Conservation (phyloP, 345 rosid genomes). For the Eucalyptus viminalis region DNA sequence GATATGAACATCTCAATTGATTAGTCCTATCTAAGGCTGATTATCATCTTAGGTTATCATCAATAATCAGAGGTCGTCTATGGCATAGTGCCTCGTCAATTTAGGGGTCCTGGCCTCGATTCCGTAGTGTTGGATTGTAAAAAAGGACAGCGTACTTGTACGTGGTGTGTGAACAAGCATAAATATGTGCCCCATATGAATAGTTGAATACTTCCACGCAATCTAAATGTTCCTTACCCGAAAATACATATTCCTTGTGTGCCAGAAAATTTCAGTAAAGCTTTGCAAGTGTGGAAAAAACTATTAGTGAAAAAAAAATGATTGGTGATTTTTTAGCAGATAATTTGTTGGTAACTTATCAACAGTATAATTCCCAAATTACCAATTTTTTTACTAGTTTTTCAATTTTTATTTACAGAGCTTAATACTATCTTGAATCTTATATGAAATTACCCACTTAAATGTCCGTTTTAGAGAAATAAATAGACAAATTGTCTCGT, state of each 20-base stretch:
- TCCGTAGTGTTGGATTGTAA: not conserved
- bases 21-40: not conserved
- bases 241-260: not conserved
- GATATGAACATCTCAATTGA: not conserved
- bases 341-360: not conserved
- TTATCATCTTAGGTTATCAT: not conserved
- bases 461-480: not conserved
- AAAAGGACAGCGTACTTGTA: not conserved
- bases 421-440: not conserved
- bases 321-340: not conserved
- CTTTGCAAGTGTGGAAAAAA: not conserved
- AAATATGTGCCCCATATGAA: not conserved
- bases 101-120: not conserved
- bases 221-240: not conserved
- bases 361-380: not conserved
- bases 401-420: not conserved
- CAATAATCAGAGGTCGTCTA: not conserved
- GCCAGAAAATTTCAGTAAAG: not conserved
- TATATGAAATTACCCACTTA: not conserved
- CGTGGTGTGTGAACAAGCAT: not conserved
- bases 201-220: not conserved
- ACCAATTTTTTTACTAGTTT: not conserved
- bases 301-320: not conserved
- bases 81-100: not conserved
- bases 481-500: not conserved